Evolutionary conservation across 352 stramenopile species (phyloP).

Genomic region (Phytophthora ohioensis): DNA sequence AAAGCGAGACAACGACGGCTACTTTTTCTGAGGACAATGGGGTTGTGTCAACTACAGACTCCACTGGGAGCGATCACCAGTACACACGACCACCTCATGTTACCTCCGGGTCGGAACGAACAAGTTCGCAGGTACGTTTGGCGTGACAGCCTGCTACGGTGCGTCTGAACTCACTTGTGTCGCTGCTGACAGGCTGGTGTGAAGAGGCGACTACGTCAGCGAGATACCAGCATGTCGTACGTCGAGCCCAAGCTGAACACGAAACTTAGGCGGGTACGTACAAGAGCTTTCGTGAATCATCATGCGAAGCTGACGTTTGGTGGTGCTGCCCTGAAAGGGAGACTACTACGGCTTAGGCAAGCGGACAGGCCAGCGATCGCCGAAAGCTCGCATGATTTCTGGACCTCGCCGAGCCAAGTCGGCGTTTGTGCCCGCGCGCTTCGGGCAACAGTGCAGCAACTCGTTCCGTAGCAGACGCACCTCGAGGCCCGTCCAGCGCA

Average conservation of each 20-base stretch:
- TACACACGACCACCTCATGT: not conserved
- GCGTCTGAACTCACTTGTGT: conserved; percentile 3
- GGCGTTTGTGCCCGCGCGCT: conserved; percentile 25
- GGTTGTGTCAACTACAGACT: not conserved
- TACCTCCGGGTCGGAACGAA: conserved; percentile 13
- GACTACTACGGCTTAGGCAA: conserved; percentile 75
- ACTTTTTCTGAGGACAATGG: not conserved
- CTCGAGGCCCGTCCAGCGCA: conserved; percentile 39
- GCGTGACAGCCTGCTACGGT: not conserved
- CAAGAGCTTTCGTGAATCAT: not conserved
- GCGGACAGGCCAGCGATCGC: conserved; percentile 24
- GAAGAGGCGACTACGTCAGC: conserved; percentile 47
- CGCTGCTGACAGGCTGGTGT: conserved; percentile 17
- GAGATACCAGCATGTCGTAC: conserved; percentile 57
- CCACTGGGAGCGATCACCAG: not conserved
- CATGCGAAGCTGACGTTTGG: conserved; percentile 12
- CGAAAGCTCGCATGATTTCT: conserved; percentile 21
- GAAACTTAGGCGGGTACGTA: conserved; percentile 64
- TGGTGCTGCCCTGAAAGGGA: conserved; percentile 40
- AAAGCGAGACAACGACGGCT: not conserved
- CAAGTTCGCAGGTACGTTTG: conserved; percentile 22
- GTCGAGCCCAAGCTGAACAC: conserved; percentile 67
- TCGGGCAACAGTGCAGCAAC: conserved; percentile 19
- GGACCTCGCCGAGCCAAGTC: conserved; percentile 24
- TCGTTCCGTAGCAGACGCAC: conserved; percentile 33